Conservation (phyloP, 257 asterid species). For the Anisodus tanguticus region DNA sequence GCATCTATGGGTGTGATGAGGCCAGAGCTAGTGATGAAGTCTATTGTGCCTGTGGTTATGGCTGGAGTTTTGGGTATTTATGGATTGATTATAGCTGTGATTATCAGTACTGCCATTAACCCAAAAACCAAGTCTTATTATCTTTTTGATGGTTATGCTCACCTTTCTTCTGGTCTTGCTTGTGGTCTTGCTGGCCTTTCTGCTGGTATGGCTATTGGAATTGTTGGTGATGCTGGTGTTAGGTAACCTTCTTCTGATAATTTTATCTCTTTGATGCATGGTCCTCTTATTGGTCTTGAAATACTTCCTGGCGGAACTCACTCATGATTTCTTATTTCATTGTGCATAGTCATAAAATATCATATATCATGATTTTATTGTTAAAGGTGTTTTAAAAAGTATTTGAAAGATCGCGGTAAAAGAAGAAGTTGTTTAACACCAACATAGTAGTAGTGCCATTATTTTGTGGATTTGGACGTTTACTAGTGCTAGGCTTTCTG, state of each 20-base stretch:
- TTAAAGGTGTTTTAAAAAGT: neutral
- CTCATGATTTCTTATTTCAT: neutral
- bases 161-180: conserved; percentile 69
- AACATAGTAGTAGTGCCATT: neutral
- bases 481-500: neutral
- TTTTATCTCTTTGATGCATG: neutral
- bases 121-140: conserved; percentile 71
- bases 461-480: neutral
- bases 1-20: conserved; percentile 81
- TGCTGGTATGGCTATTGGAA: conserved; percentile 74
- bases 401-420: neutral
- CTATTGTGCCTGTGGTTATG: conserved; percentile 75
- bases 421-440: neutral
- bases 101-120: conserved; percentile 66
- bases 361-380: too few relatives aligned
- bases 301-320: neutral
- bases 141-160: conserved; percentile 69
- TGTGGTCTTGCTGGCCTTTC: conserved; percentile 76
- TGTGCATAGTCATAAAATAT: neutral
- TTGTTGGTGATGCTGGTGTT: conserved; percentile 72
- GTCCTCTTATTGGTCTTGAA: neutral
- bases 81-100: conserved; percentile 71
- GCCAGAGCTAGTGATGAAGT: conserved; percentile 77
- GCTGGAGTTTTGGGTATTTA: conserved; percentile 77
- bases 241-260: conserved; percentile 40